Evolutionary conservation across 2,329 filamentous ascomycete genomes (phyloP).

Genomic region (Aureobasidium subglaciale): DNA sequence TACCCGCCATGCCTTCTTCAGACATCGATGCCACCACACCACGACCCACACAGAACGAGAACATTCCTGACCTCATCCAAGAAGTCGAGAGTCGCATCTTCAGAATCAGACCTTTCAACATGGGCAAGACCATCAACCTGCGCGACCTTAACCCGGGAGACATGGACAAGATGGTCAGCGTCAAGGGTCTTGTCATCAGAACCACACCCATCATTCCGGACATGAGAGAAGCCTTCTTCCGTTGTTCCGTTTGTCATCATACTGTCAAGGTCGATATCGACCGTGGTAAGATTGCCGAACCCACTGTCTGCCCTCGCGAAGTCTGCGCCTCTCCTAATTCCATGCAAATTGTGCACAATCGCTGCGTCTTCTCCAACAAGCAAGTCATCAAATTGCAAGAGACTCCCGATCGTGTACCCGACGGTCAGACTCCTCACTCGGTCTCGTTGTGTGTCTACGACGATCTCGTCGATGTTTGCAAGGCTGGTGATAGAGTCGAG

Average conservation of each 20-base stretch:
- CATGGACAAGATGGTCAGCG: constrained; percentile 90
- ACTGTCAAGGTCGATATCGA: constrained; percentile 87
- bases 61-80: constrained; percentile 62
- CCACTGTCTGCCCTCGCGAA: constrained; percentile 76
- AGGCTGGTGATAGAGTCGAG: constrained; percentile 91
- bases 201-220: constrained; percentile 95
- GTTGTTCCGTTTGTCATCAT: constrained; percentile 87
- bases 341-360: constrained; percentile 97
- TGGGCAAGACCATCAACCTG: constrained; percentile 82
- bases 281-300: constrained; percentile 91
- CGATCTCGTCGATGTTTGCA: constrained; percentile 94
- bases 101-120: constrained; percentile 79
- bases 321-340: constrained; percentile 83
- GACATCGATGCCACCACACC: constrained; percentile 37
- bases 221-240: constrained; percentile 98
- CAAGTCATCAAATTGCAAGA: constrained; percentile 98
- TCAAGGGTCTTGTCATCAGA: constrained; percentile 94
- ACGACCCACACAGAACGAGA: constrained; percentile 31
- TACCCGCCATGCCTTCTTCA: constrained; percentile 72
- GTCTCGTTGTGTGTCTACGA: constrained; percentile 96
- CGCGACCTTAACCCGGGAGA: constrained; percentile 90
- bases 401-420: constrained; percentile 87
- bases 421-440: constrained; percentile 94
- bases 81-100: constrained; percentile 76
- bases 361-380: constrained; percentile 91